A percentile compares a stretch with the other conserved stretches of the same genome.
These are phyloP conservation scores for Carex littledalei DNA, from an alignment of 176 grass and related monocot genomes.

Conservation along the genomic window DNA sequence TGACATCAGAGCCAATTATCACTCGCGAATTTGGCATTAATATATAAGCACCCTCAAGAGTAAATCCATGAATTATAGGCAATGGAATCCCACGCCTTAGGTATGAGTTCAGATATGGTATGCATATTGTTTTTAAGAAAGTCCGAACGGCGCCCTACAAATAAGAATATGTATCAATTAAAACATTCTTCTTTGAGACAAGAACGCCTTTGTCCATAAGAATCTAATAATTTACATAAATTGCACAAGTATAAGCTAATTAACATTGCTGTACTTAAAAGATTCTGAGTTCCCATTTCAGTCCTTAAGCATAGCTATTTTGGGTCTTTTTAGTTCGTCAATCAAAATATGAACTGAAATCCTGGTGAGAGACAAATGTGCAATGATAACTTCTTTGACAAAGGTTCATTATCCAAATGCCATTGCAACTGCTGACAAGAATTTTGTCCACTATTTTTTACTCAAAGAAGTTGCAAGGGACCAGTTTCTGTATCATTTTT, in stretches of 20 bases:
- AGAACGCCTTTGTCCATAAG: neutral
- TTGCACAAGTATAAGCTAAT: neutral
- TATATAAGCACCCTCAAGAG: constrained; percentile 62
- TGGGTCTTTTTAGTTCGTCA: neutral
- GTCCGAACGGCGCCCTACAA: constrained; percentile 43
- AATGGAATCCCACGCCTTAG: constrained; percentile 55
- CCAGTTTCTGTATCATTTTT: neutral
- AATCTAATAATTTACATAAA: neutral
- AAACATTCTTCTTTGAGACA: neutral
- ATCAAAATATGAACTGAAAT: neutral
- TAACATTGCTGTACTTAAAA: neutral
- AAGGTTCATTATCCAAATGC: neutral
- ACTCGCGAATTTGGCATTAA: constrained; percentile 47
- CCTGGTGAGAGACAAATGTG: neutral
- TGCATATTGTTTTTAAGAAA: constrained; percentile 60
- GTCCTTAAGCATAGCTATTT: neutral
- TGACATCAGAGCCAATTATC: constrained; percentile 66
- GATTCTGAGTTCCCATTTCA: neutral
- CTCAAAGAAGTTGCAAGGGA: neutral
- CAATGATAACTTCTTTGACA: neutral
- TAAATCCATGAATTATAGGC: constrained; percentile 67
- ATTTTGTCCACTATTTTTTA: neutral
- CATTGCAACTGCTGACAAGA: neutral
- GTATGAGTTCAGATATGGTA: constrained; percentile 79
- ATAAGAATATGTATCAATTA: constrained; percentile 12